phyloP scores from a whole-genome alignment of 257 asterid species.

The Penstemon eatonii region DNA sequence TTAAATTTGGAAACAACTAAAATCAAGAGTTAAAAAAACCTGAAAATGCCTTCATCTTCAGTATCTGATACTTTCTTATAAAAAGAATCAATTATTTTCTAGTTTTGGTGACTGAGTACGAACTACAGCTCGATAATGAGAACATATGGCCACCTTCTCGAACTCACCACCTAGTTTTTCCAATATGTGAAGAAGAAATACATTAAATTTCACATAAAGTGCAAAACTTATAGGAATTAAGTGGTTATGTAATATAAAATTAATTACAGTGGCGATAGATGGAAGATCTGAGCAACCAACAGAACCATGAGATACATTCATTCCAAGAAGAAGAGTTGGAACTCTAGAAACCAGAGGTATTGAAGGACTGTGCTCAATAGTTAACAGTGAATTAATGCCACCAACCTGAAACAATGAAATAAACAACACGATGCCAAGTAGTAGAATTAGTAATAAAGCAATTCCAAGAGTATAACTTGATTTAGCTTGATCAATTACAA shows the following conservation, averaged over 20 bases:
- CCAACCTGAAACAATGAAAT: constrained; percentile 37
- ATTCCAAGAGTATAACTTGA: not conserved
- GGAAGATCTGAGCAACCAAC: constrained; percentile 75
- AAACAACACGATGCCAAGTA: not conserved
- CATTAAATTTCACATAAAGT: not conserved
- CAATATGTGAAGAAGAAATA: constrained; percentile 3
- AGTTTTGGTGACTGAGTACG: constrained; percentile 62
- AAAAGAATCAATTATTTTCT: constrained; percentile 66
- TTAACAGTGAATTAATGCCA: no score
- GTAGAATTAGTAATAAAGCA: not conserved
- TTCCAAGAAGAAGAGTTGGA: constrained; percentile 68
- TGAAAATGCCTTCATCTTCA: constrained; percentile 57
- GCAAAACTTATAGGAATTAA: no score
- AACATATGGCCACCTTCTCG: constrained; percentile 71
- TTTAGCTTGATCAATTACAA: not conserved
- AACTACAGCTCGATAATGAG: constrained; percentile 66
- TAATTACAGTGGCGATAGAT: constrained; percentile 43
- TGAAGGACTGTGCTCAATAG: no score
- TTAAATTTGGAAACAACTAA: not conserved
- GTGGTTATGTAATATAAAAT: no score
- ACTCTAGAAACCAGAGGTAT: constrained; percentile 45
- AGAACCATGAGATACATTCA: constrained; percentile 88
- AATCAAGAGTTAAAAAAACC: constrained; percentile 29
- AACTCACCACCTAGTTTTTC: constrained; percentile 59
- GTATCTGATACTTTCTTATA: constrained; percentile 39